phyloP scores from a whole-genome alignment of 306 rosid genomes.

The Cucurbita maxima region DNA sequence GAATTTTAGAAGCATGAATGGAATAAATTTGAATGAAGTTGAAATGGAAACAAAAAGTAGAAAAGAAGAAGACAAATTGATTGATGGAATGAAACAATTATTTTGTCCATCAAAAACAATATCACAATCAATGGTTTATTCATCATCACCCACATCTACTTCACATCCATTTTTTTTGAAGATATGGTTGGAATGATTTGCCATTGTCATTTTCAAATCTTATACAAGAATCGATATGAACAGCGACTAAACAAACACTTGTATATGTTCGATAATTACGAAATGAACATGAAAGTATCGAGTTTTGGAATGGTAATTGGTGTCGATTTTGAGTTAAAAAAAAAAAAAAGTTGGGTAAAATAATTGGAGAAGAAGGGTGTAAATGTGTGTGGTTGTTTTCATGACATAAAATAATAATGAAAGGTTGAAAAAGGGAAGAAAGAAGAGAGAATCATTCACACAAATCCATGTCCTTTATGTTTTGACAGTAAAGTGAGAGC shows the following conservation, averaged over 20 bases:
- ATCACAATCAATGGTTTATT: neutral
- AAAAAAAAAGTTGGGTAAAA: no score
- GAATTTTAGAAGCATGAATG: no score
- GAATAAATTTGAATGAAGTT: no score
- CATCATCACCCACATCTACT: neutral
- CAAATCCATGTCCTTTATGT: slow-evolving; percentile 25
- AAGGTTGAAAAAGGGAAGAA: slow-evolving; percentile 15
- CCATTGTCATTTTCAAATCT: neutral
- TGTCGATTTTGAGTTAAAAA: no score
- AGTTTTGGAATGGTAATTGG: no score
- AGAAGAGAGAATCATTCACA: slow-evolving; percentile 12
- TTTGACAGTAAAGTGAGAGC: slow-evolving; percentile 33
- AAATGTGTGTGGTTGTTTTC: slow-evolving; percentile 14
- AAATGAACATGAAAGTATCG: no score
- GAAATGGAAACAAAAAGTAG: no score
- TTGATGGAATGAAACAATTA: neutral
- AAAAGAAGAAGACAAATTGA: no score
- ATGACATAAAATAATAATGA: slow-evolving; percentile 22
- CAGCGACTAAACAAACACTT: neutral
- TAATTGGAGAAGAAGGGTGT: no score
- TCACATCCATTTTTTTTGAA: neutral
- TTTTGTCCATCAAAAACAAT: neutral
- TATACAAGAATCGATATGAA: neutral
- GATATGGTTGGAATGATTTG: neutral
- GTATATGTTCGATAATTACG: no score